A percentile compares a stretch with the other conserved stretches of the same genome.
These are phyloP conservation scores for Mucor irregularis DNA, from an alignment of 371 early-diverging fungal genomes.

Conservation along the genomic window DNA sequence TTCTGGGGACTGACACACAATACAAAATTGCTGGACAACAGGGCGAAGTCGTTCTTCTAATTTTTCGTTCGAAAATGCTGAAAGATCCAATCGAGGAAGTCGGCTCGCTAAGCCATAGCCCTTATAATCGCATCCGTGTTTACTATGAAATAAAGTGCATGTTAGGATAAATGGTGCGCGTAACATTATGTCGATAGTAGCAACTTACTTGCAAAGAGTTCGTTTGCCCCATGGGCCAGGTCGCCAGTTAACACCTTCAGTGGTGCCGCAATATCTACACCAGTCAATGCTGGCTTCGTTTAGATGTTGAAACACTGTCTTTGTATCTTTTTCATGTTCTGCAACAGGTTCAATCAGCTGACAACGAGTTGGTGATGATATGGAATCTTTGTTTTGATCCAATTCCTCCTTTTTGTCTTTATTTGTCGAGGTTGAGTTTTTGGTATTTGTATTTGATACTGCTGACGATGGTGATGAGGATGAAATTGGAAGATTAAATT, in stretches of 20 bases:
- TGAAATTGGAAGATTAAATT: neutral
- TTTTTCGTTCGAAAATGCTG: slow-evolving; percentile 65
- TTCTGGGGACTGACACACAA: slow-evolving; percentile 28
- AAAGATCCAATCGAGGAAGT: slow-evolving; percentile 75
- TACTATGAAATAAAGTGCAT: no score
- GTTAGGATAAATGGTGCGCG: neutral
- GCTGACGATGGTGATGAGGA: neutral
- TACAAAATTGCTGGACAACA: slow-evolving; percentile 70
- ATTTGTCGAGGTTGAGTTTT: neutral
- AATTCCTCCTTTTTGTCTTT: slow-evolving; percentile 5
- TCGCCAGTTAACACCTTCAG: slow-evolving; percentile 72
- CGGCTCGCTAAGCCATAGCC: slow-evolving; percentile 86
- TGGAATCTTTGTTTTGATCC: slow-evolving; percentile 7
- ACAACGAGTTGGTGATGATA: neutral
- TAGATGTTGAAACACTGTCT: slow-evolving; percentile 49
- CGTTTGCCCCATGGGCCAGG: slow-evolving; percentile 80
- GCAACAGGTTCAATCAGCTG: slow-evolving; percentile 17
- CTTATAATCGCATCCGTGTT: slow-evolving; percentile 89
- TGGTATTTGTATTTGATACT: no score
- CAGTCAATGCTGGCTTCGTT: slow-evolving; percentile 52
- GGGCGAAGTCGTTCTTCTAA: slow-evolving; percentile 72
- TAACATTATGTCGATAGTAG: neutral
- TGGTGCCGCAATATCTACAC: slow-evolving; percentile 79
- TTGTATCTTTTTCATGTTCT: neutral
- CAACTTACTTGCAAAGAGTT: slow-evolving; percentile 68